Evolutionary conservation across 192 early-diverging fungal genomes (phyloP).

Genomic region (Piromyces finnis): DNA sequence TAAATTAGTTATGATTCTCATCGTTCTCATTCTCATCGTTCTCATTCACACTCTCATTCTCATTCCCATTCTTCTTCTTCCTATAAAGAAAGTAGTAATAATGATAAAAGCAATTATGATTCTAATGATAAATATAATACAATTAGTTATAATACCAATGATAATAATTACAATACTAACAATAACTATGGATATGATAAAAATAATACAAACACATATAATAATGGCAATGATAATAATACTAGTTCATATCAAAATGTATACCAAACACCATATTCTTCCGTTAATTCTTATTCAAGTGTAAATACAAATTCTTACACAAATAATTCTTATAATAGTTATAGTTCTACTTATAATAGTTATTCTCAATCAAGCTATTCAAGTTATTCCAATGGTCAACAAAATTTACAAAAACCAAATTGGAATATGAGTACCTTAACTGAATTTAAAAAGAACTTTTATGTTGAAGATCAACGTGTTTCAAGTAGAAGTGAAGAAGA

Average conservation of each 20-base stretch:
- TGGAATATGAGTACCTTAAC: neutral
- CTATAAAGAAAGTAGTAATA: no score
- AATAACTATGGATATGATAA: neutral
- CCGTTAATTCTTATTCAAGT: neutral
- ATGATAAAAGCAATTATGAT: no score
- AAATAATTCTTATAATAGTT: neutral
- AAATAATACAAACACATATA: no score
- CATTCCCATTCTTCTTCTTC: neutral
- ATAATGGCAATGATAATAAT: no score
- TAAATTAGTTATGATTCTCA: neutral
- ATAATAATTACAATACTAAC: neutral
- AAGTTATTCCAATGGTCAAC: neutral
- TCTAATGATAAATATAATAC: no score
- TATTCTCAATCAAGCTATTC: neutral
- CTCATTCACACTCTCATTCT: no score
- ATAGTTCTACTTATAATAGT: neutral
- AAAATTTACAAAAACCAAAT: neutral
- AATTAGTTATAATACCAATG: no score
- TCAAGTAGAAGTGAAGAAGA: conserved; percentile 43
- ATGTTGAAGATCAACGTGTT: conserved; percentile 65
- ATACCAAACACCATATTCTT: neutral
- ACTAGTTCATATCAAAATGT: neutral
- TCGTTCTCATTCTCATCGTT: no score
- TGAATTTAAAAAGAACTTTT: conserved; percentile 45
- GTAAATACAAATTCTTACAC: neutral